Conservation (phyloP, 1,284 basidiomycete genomes). For the Malassezia cuniculi region DNA sequence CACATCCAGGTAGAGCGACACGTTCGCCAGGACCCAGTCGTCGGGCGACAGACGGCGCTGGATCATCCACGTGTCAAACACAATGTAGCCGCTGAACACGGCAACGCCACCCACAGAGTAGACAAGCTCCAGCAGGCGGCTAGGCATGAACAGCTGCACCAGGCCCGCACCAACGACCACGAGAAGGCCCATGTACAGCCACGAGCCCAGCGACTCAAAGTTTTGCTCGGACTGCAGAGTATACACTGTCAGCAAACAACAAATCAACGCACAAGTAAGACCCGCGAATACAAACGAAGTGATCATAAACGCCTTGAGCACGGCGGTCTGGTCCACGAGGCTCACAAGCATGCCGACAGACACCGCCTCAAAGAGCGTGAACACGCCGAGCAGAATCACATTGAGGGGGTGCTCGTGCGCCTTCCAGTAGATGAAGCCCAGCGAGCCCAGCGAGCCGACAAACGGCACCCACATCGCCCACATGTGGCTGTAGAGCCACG, state of each 20-base stretch:
- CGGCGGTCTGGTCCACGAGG: slow-evolving; percentile 61
- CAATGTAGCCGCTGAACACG: slow-evolving; percentile 55
- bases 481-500: slow-evolving; percentile 6
- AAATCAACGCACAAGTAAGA: slow-evolving; percentile 49
- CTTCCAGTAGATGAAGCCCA: slow-evolving; percentile 71
- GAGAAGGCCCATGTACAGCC: slow-evolving; percentile 57
- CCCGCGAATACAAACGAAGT: slow-evolving; percentile 76
- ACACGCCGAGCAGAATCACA: slow-evolving; percentile 58
- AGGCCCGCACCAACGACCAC: slow-evolving; percentile 46
- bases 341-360: slow-evolving; percentile 62
- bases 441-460: slow-evolving; percentile 60
- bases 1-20: slow-evolving; percentile 57
- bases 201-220: slow-evolving; percentile 69
- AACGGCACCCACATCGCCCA: slow-evolving; percentile 51
- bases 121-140: slow-evolving; percentile 60
- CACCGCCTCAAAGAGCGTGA: slow-evolving; percentile 31
- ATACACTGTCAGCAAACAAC: no score
- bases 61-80: slow-evolving; percentile 71
- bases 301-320: slow-evolving; percentile 75
- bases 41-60: slow-evolving; percentile 62
- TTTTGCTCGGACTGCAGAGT: slow-evolving; percentile 61
- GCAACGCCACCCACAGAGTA: slow-evolving; percentile 65
- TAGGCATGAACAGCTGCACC: slow-evolving; percentile 64
- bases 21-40: slow-evolving; percentile 71
- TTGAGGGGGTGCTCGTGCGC: slow-evolving; percentile 72